Evolutionary conservation across 352 stramenopile species (phyloP).

Genomic region (Globisporangium spinosum): DNA sequence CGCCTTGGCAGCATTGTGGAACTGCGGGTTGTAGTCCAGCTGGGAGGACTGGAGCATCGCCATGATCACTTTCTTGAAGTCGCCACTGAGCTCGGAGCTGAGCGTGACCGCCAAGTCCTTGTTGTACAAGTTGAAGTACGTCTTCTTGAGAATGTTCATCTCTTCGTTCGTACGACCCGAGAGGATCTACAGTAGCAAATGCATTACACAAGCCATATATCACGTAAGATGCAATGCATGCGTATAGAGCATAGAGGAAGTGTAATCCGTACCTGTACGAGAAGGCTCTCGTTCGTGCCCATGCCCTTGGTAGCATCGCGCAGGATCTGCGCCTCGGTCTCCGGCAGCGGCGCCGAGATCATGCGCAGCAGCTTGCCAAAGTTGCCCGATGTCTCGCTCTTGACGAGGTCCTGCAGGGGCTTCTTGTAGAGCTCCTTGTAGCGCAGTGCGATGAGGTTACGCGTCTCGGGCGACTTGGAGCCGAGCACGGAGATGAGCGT

Average conservation of each 20-base stretch:
- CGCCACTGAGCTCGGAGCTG: constrained; percentile 65
- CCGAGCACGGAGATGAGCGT: constrained; percentile 65
- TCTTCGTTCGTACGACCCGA: constrained; percentile 73
- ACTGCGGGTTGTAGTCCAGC: constrained; percentile 47
- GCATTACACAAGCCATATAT: not conserved
- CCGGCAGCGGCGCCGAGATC: constrained; percentile 65
- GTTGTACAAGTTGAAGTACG: constrained; percentile 66
- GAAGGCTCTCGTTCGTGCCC: constrained; percentile 65
- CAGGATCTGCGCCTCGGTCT: constrained; percentile 46
- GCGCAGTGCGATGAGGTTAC: constrained; percentile 60
- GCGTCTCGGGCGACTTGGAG: constrained; percentile 61
- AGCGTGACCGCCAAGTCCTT: constrained; percentile 66
- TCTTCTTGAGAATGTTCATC: constrained; percentile 75
- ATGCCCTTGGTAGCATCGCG: constrained; percentile 62
- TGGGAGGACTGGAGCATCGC: constrained; percentile 52
- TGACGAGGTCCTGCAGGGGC: constrained; percentile 48
- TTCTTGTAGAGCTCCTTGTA: constrained; percentile 71
- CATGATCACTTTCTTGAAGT: constrained; percentile 77
- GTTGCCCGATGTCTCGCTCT: constrained; percentile 73
- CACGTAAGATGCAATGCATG: not conserved
- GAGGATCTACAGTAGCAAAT: constrained; percentile 36
- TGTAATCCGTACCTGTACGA: constrained; percentile 33
- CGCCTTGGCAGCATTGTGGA: constrained; percentile 65
- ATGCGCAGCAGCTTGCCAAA: constrained; percentile 66
- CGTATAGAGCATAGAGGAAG: not conserved